Evolutionary conservation across 208 protist species (phyloP), one percentile per base, ranked within the genome.

Genomic region (Trypanosoma cruzi): DNA sequence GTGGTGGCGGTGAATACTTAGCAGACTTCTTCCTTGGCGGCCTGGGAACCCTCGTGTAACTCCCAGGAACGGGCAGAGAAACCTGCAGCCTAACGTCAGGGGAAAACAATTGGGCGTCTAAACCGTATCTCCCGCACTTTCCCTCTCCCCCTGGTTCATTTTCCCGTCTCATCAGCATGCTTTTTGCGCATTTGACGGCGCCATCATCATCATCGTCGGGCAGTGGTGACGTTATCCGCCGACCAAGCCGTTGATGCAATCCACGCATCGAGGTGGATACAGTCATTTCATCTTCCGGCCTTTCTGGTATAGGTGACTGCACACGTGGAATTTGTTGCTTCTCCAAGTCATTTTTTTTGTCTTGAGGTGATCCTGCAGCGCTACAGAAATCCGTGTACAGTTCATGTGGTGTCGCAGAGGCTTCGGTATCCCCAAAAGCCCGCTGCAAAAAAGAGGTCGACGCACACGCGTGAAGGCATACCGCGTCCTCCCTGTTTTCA

Each of bases 181-280:
- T 49, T 18, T 8, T 18, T 7, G 7, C 28, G 16, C 26, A 57
- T 5, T 20, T 1, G 26, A 34, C 13, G 28, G 14, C 42, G 11
- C 5, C 7, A 36, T 32, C 40, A 32, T 32, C 31, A 11, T 42
- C 34, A 46, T 58, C 52, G 28, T 58, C 62, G 14, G 62, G 50
- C 26, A 67, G n/a, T 34, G 62, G 62, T 48, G 62, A 67, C 34
- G 48, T 57, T 31, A 67, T n/a, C 4, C 62, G 62, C 16, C 49
- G 48, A 22, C 4, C 22, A 13, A 26, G 31, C 3, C n/a, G 31
- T 24, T 58, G 62, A 29, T 42, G 4, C 20, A 29, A 24, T 40
- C 29, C 46, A 53, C 31, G 18, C 32, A 36, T 55, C 1, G 29
- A 16, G 34, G 24, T 29, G 8, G 28, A 20, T 10, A 20, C 28